Conservation (phyloP, 2,329 filamentous ascomycete species). For the Akanthomyces uredinophilus region DNA sequence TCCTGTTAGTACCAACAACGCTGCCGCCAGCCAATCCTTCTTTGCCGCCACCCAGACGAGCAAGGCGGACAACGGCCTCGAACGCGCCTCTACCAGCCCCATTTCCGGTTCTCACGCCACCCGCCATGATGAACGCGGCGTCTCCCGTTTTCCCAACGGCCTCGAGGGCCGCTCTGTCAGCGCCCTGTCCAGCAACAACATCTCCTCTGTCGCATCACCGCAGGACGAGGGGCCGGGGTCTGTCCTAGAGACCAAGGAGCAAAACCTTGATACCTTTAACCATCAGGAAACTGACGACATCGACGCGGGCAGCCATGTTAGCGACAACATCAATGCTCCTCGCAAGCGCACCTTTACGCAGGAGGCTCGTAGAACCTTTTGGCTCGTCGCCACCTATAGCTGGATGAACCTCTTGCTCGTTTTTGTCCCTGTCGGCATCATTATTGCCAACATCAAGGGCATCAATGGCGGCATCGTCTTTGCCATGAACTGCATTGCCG, state of each 20-base stretch:
- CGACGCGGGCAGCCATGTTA: slow-evolving; percentile 22
- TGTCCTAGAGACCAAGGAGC: slow-evolving; percentile 42
- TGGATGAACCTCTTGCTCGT: slow-evolving; percentile 73
- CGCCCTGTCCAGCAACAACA: slow-evolving; percentile 20
- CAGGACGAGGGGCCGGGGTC: slow-evolving; percentile 51
- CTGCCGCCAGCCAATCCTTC: slow-evolving; percentile 17
- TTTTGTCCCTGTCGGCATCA: slow-evolving; percentile 75
- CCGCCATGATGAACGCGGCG: slow-evolving; percentile 16
- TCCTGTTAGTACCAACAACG: slow-evolving; percentile 26
- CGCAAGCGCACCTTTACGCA: slow-evolving; percentile 39
- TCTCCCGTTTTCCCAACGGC: slow-evolving; percentile 19
- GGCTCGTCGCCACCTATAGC: slow-evolving; percentile 62
- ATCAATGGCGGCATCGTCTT: slow-evolving; percentile 60
- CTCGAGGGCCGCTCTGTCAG: slow-evolving; percentile 23
- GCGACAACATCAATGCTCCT: slow-evolving; percentile 26
- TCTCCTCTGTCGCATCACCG: slow-evolving; percentile 39
- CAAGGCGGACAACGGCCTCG: slow-evolving; percentile 15
- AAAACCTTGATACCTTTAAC: slow-evolving; percentile 12
- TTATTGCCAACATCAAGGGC: slow-evolving; percentile 48
- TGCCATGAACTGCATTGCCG: slow-evolving; percentile 69
- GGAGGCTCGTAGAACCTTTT: slow-evolving; percentile 45
- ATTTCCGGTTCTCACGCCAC: slow-evolving; percentile 18
- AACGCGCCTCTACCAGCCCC: slow-evolving; percentile 18
- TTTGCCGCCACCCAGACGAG: slow-evolving; percentile 10
- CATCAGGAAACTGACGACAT: slow-evolving; percentile 24